A percentile compares a stretch with the other conserved stretches of the same genome.
Conservation (phyloP, 805 yeast species). For the Candida incommunis region DNA sequence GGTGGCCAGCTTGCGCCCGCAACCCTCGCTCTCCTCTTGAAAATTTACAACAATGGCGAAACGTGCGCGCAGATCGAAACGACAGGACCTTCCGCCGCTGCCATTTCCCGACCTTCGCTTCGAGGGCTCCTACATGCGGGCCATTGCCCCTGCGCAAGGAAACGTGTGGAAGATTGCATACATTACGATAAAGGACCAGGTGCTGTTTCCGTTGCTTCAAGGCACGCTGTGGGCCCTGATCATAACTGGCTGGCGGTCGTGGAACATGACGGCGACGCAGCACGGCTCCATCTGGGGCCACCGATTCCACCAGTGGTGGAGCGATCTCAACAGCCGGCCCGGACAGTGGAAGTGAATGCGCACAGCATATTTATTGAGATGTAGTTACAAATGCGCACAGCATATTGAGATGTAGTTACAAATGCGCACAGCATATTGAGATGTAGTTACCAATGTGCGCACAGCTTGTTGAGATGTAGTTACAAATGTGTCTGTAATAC, state of each 20-base stretch:
- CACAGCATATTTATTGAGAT: no score
- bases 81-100: no score
- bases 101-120: slow-evolving; percentile 17
- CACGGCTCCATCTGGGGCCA: slow-evolving; percentile 9
- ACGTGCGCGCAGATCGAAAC: no score
- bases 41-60: no score
- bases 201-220: slow-evolving; percentile 20
- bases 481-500: neutral
- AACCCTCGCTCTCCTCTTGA: no score
- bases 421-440: neutral
- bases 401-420: neutral
- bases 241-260: slow-evolving; percentile 12
- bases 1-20: no score
- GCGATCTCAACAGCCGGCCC: neutral
- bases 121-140: slow-evolving; percentile 17
- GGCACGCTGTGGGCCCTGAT: slow-evolving; percentile 22
- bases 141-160: slow-evolving; percentile 21
- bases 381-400: neutral
- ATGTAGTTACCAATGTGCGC: neutral
- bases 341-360: neutral
- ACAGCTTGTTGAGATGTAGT: neutral
- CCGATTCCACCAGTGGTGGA: slow-evolving; percentile 6
- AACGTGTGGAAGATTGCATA: slow-evolving; percentile 11
- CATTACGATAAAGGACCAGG: slow-evolving; percentile 20
- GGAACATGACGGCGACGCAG: slow-evolving; percentile 3